Conservation (phyloP, 306 rosid species). For the Fragaria nilgerrensis region DNA sequence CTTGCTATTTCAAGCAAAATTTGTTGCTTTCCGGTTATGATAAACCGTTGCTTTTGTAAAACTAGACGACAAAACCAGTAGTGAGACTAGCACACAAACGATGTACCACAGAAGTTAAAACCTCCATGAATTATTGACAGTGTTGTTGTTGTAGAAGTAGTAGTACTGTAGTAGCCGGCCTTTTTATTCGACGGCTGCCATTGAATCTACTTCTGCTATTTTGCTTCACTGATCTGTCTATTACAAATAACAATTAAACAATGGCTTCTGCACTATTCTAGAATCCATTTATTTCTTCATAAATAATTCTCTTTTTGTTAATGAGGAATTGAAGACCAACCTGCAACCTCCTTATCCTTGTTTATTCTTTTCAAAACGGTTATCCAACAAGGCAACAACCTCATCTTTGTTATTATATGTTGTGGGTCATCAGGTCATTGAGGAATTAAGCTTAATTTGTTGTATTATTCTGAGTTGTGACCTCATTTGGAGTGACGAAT, state of each 20-base stretch:
- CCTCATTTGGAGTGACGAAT: background rate
- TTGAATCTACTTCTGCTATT: background rate
- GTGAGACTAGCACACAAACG: background rate
- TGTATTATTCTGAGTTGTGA: background rate
- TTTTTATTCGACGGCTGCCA: background rate
- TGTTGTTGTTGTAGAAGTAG: background rate
- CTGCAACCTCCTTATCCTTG: background rate
- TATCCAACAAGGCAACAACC: background rate
- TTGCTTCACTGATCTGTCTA: no score
- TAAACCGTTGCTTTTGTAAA: conserved; percentile 17
- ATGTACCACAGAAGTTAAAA: background rate
- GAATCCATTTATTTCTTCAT: background rate
- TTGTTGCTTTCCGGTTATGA: conserved; percentile 38
- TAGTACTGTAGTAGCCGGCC: conserved; percentile 13
- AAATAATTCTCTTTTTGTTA: background rate
- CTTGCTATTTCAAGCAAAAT: conserved; percentile 45
- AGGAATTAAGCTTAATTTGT: background rate
- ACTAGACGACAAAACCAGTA: conserved; percentile 36
- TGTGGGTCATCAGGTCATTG: background rate
- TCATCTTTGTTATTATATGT: background rate
- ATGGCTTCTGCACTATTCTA: background rate
- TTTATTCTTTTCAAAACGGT: background rate
- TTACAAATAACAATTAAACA: no score
- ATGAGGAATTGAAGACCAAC: background rate
- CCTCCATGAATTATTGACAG: background rate